Evolutionary conservation across 805 yeast genomes (phyloP), one percentile per base, ranked within the genome.

Genomic region (Candida anglica): DNA sequence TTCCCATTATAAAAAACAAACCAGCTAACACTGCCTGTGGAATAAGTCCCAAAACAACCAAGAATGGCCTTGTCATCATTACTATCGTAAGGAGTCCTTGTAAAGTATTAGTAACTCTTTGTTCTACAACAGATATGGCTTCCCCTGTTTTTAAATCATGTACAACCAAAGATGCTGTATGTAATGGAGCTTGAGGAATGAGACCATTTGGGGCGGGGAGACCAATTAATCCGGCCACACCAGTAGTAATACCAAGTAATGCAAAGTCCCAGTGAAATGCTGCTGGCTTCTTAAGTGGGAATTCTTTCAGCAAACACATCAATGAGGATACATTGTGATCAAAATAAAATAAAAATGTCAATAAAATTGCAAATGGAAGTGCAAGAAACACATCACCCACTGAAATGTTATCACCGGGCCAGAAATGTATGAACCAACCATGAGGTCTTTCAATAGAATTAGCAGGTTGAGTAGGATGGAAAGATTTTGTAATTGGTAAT

Each of bases 21-120:
- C 98, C 98, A 0, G 96, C 85, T 14, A 91, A 64, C 1, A 91
- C 95, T 6, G 94, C 93, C 53, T 91, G 97, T 0, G 98, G 98
- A 18, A 91, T 83, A 19, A 78, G 63, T 0, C 89, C 91, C 19
- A 93, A 62, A 6, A 93, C 91, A 0, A 79, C 68, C 39, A 91
- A 65, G 21, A 91, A 70, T 0, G 98, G 98, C 11, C 95, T 70
- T 2, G 91, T 63, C 98, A 91, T 93, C 64, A 88, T 79, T 0
- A 85, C 93, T 39, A 91, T 60, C 6, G 87, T 85, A 56, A 91
- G 52, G 9, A 86, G 58, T 0, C 98, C 98, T 51, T 91, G 98
- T 0, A 72, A 66, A 1, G 87, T 77, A 50, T 93, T 93, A 2
- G 94, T 81, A 33, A 88, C 66, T 28, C 98, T 60, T 54, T 91